Base-by-base conservation (phyloP, 2,329 filamentous ascomycete genomes). In the Sordariomycetes sp. region DNA sequence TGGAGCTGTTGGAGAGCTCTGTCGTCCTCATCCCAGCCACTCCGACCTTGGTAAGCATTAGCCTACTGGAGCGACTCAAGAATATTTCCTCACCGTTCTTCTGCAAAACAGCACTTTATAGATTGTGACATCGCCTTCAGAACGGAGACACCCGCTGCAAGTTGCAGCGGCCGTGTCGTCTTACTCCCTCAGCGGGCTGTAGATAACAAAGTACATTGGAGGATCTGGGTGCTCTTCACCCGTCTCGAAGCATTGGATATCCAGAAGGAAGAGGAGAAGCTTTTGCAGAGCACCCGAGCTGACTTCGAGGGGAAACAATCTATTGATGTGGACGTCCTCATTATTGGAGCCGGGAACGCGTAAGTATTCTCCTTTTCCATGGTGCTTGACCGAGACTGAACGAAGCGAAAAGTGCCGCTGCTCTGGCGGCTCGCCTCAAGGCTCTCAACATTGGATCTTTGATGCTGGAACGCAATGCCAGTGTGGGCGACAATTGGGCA, bases 401-500 rank as follows among this genome's bases (percentile, higher is more conserved):
- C 20, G 4, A 1, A 10, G 15, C 8, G 6, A 17, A 20, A 11
- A 33, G 29, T 54, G 57, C 47, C 1, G 24, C 55, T 1, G 34
- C 47, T 7, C 46, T 56, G 2, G 52, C 57, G 1, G 58, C 57
- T 1, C 53, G 59, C 3, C 46, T 63, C 7, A 63, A 64, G 31
- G 53, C 59, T 1, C 27, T 62, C 0, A 49, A 48, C 1, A 47
- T 61, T 0, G 51, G 55, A 8, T 53, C 43, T 25, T 33, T 63
- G 12, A 49, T 63, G n/a, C 34, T 54, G 7, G 59, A 64, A 14
- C 45, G 44, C 6, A 57, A 61, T 14, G 26, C 48, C 3, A 40
- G 44, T 3, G 40, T 53, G 0, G 60, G 60, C 2, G 59, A 63
- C 37, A 63, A 58, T 37, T 64, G 60, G 61, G 43, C 45, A 1